Evolutionary conservation across 495 filamentous ascomycete species (phyloP), one percentile per base, ranked within the genome.

Genomic region (Penicillium coprophilum): DNA sequence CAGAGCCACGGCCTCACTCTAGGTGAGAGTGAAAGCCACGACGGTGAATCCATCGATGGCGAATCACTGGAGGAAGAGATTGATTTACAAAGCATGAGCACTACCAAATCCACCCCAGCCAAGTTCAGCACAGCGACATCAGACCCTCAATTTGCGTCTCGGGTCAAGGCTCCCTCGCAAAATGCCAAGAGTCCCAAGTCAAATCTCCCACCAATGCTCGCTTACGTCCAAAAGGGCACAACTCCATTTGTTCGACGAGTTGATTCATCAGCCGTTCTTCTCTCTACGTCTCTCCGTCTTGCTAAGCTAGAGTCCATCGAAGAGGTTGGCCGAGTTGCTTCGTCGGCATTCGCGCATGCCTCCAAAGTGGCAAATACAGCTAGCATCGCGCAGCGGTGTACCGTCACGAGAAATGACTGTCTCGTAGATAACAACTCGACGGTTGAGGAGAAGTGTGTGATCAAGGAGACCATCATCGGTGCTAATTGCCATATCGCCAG

Each of bases 391-490:
- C 80, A 85, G 31, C 83, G 83, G 28, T 88, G 85, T 38, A 92
- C 87, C 11, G 86, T 98, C 50, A 88, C 87, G 7, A 80, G 85
- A 59, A 70, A 74, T 13, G 92, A 96, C 70, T 88, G 83, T 63
- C 75, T 98, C 2, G 80, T 97, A 24, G 93, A 80, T 2, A 85
- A 88, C 20, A 96, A 96, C 65, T 90, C 93, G 24, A 91, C 86
- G 3, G 84, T 98, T 2, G 88, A 89, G 58, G 85, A 89, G 57
- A 90, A 89, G 64, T 80, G 80, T 28, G 86, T 88, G n/a, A 88
- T 97, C 70, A 96, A 96, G 66, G 89, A 94, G 67, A 85, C 78
- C 52, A 89, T 96, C 30, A 83, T 98, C 32, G 94, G 94, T 30
- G 81, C 90, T 9, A 90, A 90, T 64, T 92, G 88, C 71, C 83